Evolutionary conservation across 2,329 filamentous ascomycete genomes (phyloP).

Genomic region (Pseudogymnoascus sp.): DNA sequence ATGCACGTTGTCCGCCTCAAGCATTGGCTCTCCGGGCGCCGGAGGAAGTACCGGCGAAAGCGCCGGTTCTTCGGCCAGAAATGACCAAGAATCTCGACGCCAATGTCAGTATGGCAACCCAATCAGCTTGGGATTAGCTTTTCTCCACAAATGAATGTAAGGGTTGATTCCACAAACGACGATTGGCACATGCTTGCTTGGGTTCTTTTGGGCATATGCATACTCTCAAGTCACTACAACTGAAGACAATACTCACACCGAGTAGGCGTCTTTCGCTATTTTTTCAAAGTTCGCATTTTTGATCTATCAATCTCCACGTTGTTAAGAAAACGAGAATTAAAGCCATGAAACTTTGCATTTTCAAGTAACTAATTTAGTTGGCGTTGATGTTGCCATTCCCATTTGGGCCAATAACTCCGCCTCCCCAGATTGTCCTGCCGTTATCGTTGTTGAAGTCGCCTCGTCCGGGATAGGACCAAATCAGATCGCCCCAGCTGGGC

Average conservation of each 20-base stretch:
- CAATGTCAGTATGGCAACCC: neutral
- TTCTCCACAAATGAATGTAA: neutral
- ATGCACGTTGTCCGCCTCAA: neutral
- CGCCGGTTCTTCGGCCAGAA: neutral
- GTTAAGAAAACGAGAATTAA: too few relatives aligned
- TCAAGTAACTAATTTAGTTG: too few relatives aligned
- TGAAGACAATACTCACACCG: too few relatives aligned
- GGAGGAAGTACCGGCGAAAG: neutral
- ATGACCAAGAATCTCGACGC: neutral
- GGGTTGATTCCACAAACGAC: neutral
- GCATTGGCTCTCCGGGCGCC: neutral
- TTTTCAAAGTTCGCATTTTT: neutral
- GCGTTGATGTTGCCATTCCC: constrained; percentile 14
- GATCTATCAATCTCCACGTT: too few relatives aligned
- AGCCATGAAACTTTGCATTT: too few relatives aligned
- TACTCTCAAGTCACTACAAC: too few relatives aligned
- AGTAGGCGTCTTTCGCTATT: neutral
- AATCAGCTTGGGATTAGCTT: neutral
- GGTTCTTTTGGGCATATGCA: neutral
- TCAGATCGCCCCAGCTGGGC: constrained; percentile 29
- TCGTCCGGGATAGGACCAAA: constrained; percentile 23
- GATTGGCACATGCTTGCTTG: neutral
- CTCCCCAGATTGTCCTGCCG: constrained; percentile 21
- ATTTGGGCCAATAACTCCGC: constrained; percentile 18
- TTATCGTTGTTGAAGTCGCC: constrained; percentile 19